Base-by-base conservation (phyloP, 352 stramenopile species). In the Aphanomyces cochlioides region DNA sequence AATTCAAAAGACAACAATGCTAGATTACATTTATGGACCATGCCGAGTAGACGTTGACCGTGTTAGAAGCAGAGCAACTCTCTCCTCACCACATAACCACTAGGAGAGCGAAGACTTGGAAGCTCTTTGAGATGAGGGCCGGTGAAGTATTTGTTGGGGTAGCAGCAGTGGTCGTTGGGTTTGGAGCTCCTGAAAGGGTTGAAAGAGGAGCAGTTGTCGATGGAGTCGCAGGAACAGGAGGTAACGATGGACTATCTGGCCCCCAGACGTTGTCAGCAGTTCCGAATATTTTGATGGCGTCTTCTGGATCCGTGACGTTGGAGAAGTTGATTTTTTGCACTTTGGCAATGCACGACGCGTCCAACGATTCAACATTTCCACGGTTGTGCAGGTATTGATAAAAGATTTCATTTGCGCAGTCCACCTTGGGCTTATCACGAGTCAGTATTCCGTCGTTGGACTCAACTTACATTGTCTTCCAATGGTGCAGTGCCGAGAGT, bases 401-500 rank as follows among this genome's bases (percentile, higher is more conserved):
- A 1, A 77, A 37, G 6, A 79, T 72, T 12, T 57, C 19, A 43
- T 72, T 43, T 12, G 56, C 64, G 65, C 77, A 82, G 21, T 41
- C 47, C 10, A 57, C 71, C 41, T 41, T 58, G 5, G 41, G 40
- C n/a, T 67, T 58, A 19, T 58, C 15, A 36, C 15, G 7, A 58
- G 8, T 19, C 19, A 50, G 17, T 50, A 50, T 28, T 1, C 50
- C 17, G 43, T 4, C 6, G 47, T 28, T 28, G 28, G 28, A 28
- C 28, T 28, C 28, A 28, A 28, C 28, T 28, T 28, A 67, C 59
- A 19, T 56, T 10, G 21, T 61, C 64, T 34, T 43, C 17, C 21
- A 71, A 72, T 13, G 76, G 80, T 28, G 77, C 40, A 28, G 66
- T 73, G 7, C 79, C 56, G 28, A 78, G 73, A 12, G 75, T 77